Conservation (phyloP, 306 rosid genomes). For the Vigna mungo region DNA sequence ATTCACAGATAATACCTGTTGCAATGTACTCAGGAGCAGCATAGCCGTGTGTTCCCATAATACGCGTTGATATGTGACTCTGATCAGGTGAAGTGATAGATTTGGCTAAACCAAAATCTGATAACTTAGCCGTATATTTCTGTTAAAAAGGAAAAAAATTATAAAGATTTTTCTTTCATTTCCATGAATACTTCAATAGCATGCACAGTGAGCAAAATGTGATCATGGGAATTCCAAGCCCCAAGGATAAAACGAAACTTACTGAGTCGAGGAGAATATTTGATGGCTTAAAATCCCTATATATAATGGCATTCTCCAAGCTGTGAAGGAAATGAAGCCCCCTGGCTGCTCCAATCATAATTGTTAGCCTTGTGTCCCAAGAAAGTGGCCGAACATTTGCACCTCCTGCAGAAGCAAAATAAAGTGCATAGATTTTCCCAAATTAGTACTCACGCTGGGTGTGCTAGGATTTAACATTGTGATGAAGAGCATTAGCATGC, state of each 20-base stretch:
- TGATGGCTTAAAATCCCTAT: slow-evolving; percentile 89
- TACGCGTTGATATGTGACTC: slow-evolving; percentile 74
- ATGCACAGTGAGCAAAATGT: slow-evolving; percentile 31
- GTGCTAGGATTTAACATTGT: slow-evolving; percentile 24
- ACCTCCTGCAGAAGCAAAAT: slow-evolving; percentile 68
- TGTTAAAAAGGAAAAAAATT: slow-evolving; percentile 43
- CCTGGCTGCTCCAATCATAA: slow-evolving; percentile 90
- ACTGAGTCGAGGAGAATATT: slow-evolving; percentile 88
- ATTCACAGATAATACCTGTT: slow-evolving; percentile 63
- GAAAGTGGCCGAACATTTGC: slow-evolving; percentile 75
- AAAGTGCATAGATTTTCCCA: slow-evolving; percentile 3
- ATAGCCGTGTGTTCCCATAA: slow-evolving; percentile 81
- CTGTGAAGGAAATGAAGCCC: slow-evolving; percentile 88
- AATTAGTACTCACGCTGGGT: neutral
- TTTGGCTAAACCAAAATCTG: slow-evolving; percentile 93
- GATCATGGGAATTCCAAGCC: slow-evolving; percentile 9
- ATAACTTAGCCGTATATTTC: slow-evolving; percentile 70
- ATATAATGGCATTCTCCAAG: slow-evolving; percentile 75
- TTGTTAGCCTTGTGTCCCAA: slow-evolving; percentile 78
- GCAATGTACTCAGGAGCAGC: slow-evolving; percentile 90
- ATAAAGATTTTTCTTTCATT: neutral
- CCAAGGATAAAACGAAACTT: slow-evolving; percentile 33
- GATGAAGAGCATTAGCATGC: neutral
- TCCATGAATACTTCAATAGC: neutral
- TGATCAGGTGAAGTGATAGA: slow-evolving; percentile 67